Evolutionary conservation across 352 stramenopile species (phyloP), one percentile per base, ranked within the genome.

Genomic region (Thalassiosira hispida): DNA sequence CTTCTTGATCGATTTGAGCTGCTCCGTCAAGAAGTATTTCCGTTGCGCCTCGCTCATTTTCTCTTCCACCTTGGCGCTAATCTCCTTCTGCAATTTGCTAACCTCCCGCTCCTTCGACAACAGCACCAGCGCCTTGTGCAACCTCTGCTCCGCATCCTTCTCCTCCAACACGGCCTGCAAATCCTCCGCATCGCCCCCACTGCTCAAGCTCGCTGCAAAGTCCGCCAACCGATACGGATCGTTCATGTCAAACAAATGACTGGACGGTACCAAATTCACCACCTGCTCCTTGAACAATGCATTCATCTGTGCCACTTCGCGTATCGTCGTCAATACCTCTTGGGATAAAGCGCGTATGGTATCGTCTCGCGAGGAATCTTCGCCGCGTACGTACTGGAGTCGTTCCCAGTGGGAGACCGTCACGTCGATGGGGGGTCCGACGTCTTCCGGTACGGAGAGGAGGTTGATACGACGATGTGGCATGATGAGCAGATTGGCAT

Each of bases 1-100:
- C 73, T 99, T 99, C 89, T 99, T 99, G 74, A 99, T 99, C 0
- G 92, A 96, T 85, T 99, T 99, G 12, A 99, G 87, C 85, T 99
- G 97, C 81, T 99, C 97, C 81, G 95, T 98, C 12, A 99, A 87
- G 75, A 99, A 92, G 84, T 99, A 99, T 56, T 98, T 97, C 25
- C 97, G 91, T 79, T 99, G 97, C 69, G 97, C 96, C 82, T 98
- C 97, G n/a, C 91, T 98, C 75, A 99, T 95, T 69, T 96, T 96
- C 72, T 96, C 86, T 82, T 97, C 94, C 0, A 97, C 92, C 66
- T 94, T 92, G 25, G 79, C 65, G 61, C 72, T 98, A 83, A 99
- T 99, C 62, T 98, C 96, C 86, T 98, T 93, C 74, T 99, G 97
- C 40, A 99, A 87, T 60, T 97, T 98, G 63, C 90, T 96, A 1